These are phyloP conservation scores for Tylopilus balloui DNA, from an alignment of 768 basidiomycete genomes.

Conservation along the genomic window DNA sequence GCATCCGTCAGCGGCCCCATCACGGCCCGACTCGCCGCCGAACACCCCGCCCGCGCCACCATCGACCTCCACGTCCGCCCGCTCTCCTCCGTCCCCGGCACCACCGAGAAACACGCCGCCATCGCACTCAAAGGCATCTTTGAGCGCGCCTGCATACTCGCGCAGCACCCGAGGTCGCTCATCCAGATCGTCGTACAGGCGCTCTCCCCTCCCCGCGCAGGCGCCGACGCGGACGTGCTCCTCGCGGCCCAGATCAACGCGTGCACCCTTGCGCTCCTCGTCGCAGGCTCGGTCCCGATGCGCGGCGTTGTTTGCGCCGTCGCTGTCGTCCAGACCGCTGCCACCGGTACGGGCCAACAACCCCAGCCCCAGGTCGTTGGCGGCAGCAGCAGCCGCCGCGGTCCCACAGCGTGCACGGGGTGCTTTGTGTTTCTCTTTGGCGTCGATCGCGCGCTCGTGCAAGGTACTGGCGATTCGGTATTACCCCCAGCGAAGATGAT, in stretches of 20 bases:
- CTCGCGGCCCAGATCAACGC: conserved; percentile 70
- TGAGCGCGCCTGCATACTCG: conserved; percentile 59
- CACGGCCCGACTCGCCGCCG: conserved; percentile 63
- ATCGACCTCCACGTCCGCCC: conserved; percentile 75
- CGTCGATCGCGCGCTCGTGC: neutral
- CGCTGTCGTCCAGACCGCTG: conserved; percentile 41
- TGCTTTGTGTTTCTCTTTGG: conserved; percentile 67
- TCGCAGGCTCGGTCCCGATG: conserved; percentile 70
- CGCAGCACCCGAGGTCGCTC: conserved; percentile 65
- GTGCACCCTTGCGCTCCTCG: conserved; percentile 60
- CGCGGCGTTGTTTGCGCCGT: conserved; percentile 70
- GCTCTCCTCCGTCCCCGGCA: conserved; percentile 62
- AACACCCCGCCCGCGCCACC: conserved; percentile 67
- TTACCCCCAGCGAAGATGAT: conserved; percentile 29
- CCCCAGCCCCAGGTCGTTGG: conserved; percentile 38
- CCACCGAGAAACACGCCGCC: conserved; percentile 58
- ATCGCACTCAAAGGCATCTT: conserved; percentile 53
- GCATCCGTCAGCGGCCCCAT: conserved; percentile 80
- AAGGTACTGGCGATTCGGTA: neutral
- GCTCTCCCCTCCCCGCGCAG: conserved; percentile 26
- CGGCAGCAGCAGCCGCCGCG: conserved; percentile 30
- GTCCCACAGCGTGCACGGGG: conserved; percentile 43
- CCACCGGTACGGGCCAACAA: no score
- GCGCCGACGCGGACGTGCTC: conserved; percentile 35
- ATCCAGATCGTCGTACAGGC: conserved; percentile 77